Evolutionary conservation across 495 filamentous ascomycete genomes (phyloP), one percentile per base, ranked within the genome.

Genomic region (Glonium stellatum): DNA sequence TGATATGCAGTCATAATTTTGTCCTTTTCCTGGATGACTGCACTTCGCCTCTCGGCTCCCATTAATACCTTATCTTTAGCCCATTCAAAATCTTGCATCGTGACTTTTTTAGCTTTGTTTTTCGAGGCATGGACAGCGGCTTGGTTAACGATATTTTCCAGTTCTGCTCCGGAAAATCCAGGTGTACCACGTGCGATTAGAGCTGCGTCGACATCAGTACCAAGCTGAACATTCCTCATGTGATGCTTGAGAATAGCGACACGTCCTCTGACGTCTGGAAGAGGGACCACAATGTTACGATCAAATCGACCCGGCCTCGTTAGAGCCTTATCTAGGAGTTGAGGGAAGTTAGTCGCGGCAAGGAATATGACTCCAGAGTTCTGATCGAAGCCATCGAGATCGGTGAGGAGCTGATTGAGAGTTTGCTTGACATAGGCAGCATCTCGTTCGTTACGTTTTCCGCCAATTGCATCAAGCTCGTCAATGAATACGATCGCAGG

Each of bases 401-500:
- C 95, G n/a, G 93, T 97, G 18, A 98, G 84, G 41, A 98, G 82
- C 73, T 98, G 95, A 69, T 98, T 98, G 63, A 98, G 80, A 0
- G 93, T 97, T 70, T 98, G 93, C 68, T 96, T 96, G 36, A 90
- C 88, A 68, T 98, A 96, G n/a, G 90, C 88, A 0, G 91, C 89
- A 73, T 98, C 95, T 59, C 90, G 81, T 47, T 92, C 88, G 65
- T 96, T 96, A 59, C 93, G 83, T 74, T 92, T 92, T 36, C 90
- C 90, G 65, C 93, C 93, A 64, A 98, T 92, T 34, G 93, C 93
- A 75, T 98, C 93, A 46, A 98, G 75, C 71, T 98, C 93, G 71
- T 98, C 93, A 63, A 98, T 98, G 76, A 98, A 98, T 56, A 98
- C 88, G 73, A 98, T 98, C 18, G 93, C 88, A 18, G 93, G 93